Percentiles rank a stretch among this genome's conserved stretches.
Evolutionary conservation across 768 basidiomycete genomes (phyloP).

Genomic region (Cyclocybe cylindracea): DNA sequence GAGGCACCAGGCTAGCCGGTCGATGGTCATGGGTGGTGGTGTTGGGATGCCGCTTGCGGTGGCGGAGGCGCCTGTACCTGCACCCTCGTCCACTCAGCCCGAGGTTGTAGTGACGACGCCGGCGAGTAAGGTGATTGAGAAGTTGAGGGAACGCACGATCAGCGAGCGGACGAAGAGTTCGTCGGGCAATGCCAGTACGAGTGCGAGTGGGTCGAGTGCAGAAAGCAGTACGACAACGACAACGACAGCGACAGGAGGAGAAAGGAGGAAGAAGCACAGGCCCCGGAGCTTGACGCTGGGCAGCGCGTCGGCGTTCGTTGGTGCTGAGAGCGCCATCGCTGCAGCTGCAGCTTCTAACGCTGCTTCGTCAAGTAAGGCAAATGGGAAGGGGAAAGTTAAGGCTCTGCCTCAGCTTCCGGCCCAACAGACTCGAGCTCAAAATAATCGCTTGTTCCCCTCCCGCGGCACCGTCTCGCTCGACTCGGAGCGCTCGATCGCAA

Average conservation of each 20-base stretch:
- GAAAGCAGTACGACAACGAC: background rate
- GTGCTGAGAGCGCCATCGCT: constrained; percentile 7
- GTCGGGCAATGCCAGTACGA: too few relatives aligned
- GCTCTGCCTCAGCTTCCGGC: background rate
- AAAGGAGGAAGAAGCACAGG: constrained; percentile 6
- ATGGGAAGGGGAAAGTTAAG: too few relatives aligned
- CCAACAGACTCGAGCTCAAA: background rate
- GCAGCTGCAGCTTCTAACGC: constrained; percentile 15
- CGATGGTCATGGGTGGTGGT: too few relatives aligned
- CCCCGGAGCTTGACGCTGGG: constrained; percentile 20
- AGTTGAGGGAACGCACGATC: background rate
- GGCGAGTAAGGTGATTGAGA: too few relatives aligned
- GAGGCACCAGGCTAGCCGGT: background rate
- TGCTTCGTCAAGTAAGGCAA: background rate
- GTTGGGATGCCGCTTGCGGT: constrained; percentile 8
- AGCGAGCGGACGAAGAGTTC: background rate
- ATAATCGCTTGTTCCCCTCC: background rate
- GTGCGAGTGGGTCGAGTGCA: too few relatives aligned
- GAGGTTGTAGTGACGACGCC: too few relatives aligned
- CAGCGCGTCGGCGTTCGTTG: constrained; percentile 3
- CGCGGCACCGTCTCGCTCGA: constrained; percentile 1
- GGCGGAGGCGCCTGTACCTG: constrained; percentile 7
- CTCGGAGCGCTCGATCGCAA: background rate
- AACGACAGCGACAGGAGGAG: background rate
- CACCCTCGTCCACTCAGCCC: background rate